phyloP scores from a whole-genome alignment of 2,329 filamentous ascomycete genomes.

The Beauveria varroae region DNA sequence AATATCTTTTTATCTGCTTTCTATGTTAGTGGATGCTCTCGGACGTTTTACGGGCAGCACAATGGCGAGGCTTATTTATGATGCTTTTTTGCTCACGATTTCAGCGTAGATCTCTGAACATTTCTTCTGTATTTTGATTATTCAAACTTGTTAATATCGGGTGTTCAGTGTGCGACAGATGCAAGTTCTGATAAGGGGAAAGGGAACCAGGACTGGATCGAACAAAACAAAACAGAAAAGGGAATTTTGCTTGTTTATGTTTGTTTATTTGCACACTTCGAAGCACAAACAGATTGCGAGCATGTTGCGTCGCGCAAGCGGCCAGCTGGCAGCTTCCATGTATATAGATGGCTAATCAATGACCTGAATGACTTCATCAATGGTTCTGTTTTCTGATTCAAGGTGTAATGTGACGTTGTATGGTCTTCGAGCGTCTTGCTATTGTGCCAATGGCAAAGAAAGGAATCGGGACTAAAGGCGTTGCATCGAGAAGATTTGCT shows the following conservation, averaged over 20 bases:
- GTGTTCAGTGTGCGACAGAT: not conserved
- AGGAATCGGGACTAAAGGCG: not conserved
- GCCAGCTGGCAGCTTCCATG: not conserved
- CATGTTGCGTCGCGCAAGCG: not conserved
- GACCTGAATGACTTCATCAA: not conserved
- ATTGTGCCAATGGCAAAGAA: not conserved
- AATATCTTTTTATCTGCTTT: not conserved
- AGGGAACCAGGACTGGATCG: not conserved
- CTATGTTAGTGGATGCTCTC: not conserved
- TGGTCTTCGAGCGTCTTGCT: not conserved
- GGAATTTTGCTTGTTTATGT: not conserved
- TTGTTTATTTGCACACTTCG: not conserved
- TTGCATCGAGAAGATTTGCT: not conserved
- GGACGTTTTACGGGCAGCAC: not conserved
- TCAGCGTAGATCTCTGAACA: not conserved
- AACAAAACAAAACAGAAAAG: not conserved
- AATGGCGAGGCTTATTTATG: not conserved
- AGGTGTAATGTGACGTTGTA: too few species aligned
- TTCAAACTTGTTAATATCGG: not conserved
- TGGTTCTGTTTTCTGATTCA: too few species aligned
- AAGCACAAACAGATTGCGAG: constrained; percentile 2
- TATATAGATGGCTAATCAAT: not conserved
- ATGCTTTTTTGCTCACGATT: not conserved
- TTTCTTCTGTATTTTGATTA: not conserved
- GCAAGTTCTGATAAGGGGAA: too few species aligned